Evolutionary conservation across 1,284 basidiomycete species (phyloP).

Genomic region (Austroboletus rostrupii): DNA sequence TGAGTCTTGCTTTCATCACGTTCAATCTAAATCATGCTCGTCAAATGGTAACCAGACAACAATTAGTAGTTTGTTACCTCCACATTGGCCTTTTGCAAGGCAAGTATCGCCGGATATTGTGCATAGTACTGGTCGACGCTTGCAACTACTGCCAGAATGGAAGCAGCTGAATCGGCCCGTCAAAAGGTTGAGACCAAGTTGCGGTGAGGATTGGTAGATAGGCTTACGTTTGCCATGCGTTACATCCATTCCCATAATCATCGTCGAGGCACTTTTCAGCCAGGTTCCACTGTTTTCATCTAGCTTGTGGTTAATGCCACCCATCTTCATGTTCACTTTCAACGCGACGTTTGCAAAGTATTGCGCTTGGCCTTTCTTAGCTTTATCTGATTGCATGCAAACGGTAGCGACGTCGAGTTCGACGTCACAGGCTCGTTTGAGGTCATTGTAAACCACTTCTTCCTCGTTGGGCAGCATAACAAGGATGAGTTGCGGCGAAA

Average conservation of each 20-base stretch:
- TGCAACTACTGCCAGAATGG: slow-evolving; percentile 74
- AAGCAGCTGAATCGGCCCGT: slow-evolving; percentile 34
- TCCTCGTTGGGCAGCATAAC: slow-evolving; percentile 66
- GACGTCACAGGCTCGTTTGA: slow-evolving; percentile 69
- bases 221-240: slow-evolving; percentile 42
- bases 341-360: slow-evolving; percentile 30
- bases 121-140: slow-evolving; percentile 63
- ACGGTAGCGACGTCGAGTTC: slow-evolving; percentile 63
- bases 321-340: slow-evolving; percentile 75
- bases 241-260: slow-evolving; percentile 81
- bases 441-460: slow-evolving; percentile 62
- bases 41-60: no score
- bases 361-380: slow-evolving; percentile 46
- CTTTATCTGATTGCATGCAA: slow-evolving; percentile 63
- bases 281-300: slow-evolving; percentile 50
- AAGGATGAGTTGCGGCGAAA: slow-evolving; percentile 35
- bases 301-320: slow-evolving; percentile 69
- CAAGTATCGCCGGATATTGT: slow-evolving; percentile 66
- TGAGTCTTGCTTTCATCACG: slow-evolving; percentile 34
- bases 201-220: no score
- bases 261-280: slow-evolving; percentile 57
- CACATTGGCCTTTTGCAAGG: slow-evolving; percentile 59
- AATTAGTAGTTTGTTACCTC: slow-evolving; percentile 43
- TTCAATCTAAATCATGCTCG: slow-evolving; percentile 49
- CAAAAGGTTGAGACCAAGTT: neutral